Base-by-base conservation (phyloP, 768 basidiomycete genomes). In the Tricholoma furcatifolium region DNA sequence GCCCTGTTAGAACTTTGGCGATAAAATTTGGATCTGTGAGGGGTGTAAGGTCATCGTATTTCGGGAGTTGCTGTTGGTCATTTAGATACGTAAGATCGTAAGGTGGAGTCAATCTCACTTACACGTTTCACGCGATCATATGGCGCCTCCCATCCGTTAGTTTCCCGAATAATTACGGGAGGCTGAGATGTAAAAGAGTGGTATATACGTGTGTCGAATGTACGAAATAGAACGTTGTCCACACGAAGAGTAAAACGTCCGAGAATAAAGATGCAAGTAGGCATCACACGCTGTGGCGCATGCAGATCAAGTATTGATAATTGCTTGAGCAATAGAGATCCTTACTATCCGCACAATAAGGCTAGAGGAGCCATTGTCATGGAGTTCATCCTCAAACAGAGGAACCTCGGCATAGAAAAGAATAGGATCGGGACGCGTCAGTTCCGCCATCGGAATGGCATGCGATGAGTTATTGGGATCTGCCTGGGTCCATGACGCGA, bases 321-420 rank as follows among this genome's bases (percentile, higher is more conserved):
- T 27, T 8, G 4, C 42, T 24, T 15, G 15, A 10, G 42, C 43
- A 35, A 15, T n/a, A n/a, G 30, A 7, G 18, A 34, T 46, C 79
- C 91, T 70, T 65, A 98, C 95, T 53, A 98, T 92, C 62, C 94
- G 78, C 42, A 93, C 87, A 23, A 93, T 79, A 1, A 93, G 68
- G 27, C 84, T 80, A 1, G 94, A 94, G 6, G 91, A 84, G 0
- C 97, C 97, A 64, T 98, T 98, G 65, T 99, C 97, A 64, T 98
- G 94, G 41, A 98, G 75, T 67, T 99, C 97, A 66, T 98, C 94
- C 64, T 99, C 96, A 65, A 91, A 98, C 4, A 98, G 72, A 0
- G 93, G 91, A 1, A 98, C 83, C 62, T 98, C 95, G 6, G 96
- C 93, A 64, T 96, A 98, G 70, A 96, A 99, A n/a, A 98, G 74